These are phyloP conservation scores for Blastocystis sp. DNA, from an alignment of 352 stramenopile species.

Conservation along the genomic window DNA sequence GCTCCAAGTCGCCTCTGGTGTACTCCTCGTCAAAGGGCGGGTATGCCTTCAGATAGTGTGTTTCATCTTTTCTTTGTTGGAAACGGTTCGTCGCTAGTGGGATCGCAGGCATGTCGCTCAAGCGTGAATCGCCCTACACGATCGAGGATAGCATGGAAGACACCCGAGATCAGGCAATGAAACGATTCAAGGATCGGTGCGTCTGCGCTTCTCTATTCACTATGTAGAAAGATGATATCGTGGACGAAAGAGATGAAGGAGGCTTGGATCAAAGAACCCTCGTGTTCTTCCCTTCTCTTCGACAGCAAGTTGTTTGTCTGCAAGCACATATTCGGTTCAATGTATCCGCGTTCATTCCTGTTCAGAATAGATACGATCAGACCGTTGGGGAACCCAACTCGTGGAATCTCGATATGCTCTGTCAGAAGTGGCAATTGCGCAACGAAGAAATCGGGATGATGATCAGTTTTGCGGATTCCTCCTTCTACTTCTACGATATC, in stretches of 20 bases:
- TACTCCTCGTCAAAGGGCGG: not conserved
- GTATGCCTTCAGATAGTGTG: not conserved
- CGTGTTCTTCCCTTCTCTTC: constrained; percentile 16
- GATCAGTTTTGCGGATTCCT: constrained; percentile 30
- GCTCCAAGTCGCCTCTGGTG: not conserved
- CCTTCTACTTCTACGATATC: constrained; percentile 50
- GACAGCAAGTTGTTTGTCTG: constrained; percentile 41
- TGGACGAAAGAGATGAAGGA: constrained; percentile 21
- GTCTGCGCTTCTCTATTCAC: not conserved
- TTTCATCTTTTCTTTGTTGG: not conserved
- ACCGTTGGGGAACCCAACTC: not conserved
- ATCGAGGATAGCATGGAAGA: not conserved
- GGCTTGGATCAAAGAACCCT: not conserved
- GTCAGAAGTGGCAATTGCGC: constrained; percentile 51
- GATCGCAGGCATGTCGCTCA: constrained; percentile 22
- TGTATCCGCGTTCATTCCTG: not conserved
- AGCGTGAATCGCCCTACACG: not conserved
- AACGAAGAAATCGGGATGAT: constrained; percentile 58
- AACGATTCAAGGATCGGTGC: constrained; percentile 49
- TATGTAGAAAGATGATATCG: constrained; percentile 43
- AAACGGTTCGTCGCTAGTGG: too few relatives aligned
- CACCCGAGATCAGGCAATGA: constrained; percentile 13
- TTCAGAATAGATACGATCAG: constrained; percentile 31
- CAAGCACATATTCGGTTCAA: constrained; percentile 45
- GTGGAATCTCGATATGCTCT: constrained; percentile 45